A percentile compares a stretch with the other conserved stretches of the same genome.
phyloP scores from a whole-genome alignment of 805 yeast species.

The Wickerhamiella occidentalis region DNA sequence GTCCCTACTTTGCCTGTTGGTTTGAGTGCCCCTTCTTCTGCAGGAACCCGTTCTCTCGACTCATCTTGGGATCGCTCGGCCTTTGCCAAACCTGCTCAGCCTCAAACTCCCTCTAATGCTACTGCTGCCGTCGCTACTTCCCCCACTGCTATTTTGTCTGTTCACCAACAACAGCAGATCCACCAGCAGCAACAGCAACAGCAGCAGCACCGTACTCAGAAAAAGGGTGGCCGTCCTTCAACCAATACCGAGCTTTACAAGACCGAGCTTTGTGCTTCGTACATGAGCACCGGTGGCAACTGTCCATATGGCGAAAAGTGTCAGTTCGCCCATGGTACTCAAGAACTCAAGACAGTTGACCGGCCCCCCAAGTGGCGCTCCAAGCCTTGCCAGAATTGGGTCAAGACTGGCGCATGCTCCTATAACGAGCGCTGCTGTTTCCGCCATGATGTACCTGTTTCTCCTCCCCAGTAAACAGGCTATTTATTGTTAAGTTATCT shows the following conservation, averaged over 20 bases:
- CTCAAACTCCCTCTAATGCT: constrained; percentile 15
- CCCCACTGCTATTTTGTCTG: constrained; percentile 6
- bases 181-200: constrained; percentile 13
- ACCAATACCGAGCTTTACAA: constrained; percentile 62
- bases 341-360: constrained; percentile 59
- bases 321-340: constrained; percentile 85
- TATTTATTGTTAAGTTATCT: constrained; percentile 10
- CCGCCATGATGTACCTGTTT: constrained; percentile 42
- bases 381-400: constrained; percentile 84
- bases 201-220: constrained; percentile 16
- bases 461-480: constrained; percentile 8
- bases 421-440: constrained; percentile 89
- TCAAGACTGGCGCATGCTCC: constrained; percentile 66
- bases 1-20: constrained; percentile 2
- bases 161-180: constrained; percentile 10
- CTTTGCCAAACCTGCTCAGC: constrained; percentile 13
- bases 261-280: constrained; percentile 81
- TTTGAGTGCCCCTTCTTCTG: neutral
- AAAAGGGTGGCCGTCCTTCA: constrained; percentile 27
- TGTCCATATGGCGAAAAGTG: constrained; percentile 89
- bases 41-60: constrained; percentile 1
- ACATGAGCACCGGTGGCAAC: constrained; percentile 47
- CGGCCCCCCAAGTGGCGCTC: constrained; percentile 80
- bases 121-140: constrained; percentile 8
- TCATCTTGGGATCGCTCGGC: constrained; percentile 9